phyloP scores from a whole-genome alignment of 1,284 basidiomycete species.

The Tilletia indica region DNA sequence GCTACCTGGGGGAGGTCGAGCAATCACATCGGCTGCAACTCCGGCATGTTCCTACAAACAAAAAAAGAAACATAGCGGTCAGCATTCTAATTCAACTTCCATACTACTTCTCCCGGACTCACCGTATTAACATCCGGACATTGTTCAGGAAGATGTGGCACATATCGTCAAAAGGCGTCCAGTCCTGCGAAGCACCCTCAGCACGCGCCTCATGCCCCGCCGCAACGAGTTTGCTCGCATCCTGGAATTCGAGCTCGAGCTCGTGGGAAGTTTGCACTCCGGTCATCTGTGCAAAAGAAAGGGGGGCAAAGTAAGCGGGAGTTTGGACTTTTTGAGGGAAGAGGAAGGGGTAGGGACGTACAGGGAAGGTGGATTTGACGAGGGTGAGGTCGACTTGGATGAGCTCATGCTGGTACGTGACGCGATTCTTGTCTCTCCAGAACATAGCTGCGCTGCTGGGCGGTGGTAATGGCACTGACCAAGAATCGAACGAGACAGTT shows the following conservation, averaged over 20 bases:
- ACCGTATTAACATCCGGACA: slow-evolving; percentile 49
- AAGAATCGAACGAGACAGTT: background rate
- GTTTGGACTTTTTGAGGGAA: background rate
- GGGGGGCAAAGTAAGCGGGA: background rate
- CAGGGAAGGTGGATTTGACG: slow-evolving; percentile 63
- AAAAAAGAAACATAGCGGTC: too few relatives aligned
- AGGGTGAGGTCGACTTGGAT: slow-evolving; percentile 90
- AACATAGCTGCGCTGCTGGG: slow-evolving; percentile 44
- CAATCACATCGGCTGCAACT: background rate
- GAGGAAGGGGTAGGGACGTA: background rate
- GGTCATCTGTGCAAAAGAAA: slow-evolving; percentile 22
- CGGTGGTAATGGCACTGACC: background rate
- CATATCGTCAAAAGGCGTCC: slow-evolving; percentile 48
- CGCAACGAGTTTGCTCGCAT: slow-evolving; percentile 59
- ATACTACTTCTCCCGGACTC: slow-evolving; percentile 7
- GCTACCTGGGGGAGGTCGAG: too few relatives aligned
- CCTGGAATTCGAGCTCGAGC: slow-evolving; percentile 63
- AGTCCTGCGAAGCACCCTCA: slow-evolving; percentile 31
- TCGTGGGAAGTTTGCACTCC: slow-evolving; percentile 58
- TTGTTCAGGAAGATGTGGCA: slow-evolving; percentile 52
- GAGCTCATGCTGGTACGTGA: slow-evolving; percentile 89
- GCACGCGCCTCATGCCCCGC: slow-evolving; percentile 45
- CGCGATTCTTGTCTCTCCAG: slow-evolving; percentile 77
- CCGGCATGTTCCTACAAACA: slow-evolving; percentile 3
- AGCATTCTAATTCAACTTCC: too few relatives aligned